Conservation (phyloP, 2,329 filamentous ascomycete genomes). For the Pseudocercospora eumusae region DNA sequence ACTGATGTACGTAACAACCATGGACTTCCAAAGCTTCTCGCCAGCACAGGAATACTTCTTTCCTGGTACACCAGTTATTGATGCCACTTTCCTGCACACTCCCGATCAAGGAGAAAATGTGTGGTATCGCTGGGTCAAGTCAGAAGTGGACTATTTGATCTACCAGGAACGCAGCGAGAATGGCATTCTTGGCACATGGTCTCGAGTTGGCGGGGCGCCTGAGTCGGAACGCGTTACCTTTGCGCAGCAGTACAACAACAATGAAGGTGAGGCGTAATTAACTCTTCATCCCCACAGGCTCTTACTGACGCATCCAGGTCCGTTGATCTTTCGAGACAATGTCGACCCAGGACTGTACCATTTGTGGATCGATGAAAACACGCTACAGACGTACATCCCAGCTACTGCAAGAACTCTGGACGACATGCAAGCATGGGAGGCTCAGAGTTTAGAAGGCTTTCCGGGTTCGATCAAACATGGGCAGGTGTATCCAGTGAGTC, state of each 20-base stretch:
- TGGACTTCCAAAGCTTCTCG: slow-evolving; percentile 25
- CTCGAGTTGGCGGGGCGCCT: slow-evolving; percentile 22
- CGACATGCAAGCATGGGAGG: slow-evolving; percentile 24
- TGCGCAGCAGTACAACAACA: slow-evolving; percentile 23
- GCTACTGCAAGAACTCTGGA: slow-evolving; percentile 25
- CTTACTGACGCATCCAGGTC: neutral
- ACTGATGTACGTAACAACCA: slow-evolving; percentile 26
- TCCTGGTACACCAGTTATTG: slow-evolving; percentile 26
- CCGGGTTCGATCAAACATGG: slow-evolving; percentile 27
- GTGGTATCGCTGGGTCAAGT: slow-evolving; percentile 28
- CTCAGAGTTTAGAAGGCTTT: slow-evolving; percentile 21
- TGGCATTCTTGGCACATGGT: slow-evolving; percentile 24
- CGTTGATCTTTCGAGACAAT: slow-evolving; percentile 27
- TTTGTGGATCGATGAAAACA: slow-evolving; percentile 28
- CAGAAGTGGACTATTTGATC: slow-evolving; percentile 22
- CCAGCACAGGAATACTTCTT: slow-evolving; percentile 24
- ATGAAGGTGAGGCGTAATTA: slow-evolving; percentile 18
- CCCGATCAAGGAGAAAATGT: slow-evolving; percentile 20
- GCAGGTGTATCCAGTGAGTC: slow-evolving; percentile 21
- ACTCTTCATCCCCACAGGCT: too few species aligned
- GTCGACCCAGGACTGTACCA: slow-evolving; percentile 25
- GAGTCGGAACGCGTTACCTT: slow-evolving; percentile 21
- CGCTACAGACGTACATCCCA: slow-evolving; percentile 25
- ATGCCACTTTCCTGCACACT: slow-evolving; percentile 23
- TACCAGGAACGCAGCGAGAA: slow-evolving; percentile 25